Percentiles rank a stretch among this genome's conserved stretches.
phyloP scores from a whole-genome alignment of 192 early-diverging fungal species.

The Coemansia sp. region DNA sequence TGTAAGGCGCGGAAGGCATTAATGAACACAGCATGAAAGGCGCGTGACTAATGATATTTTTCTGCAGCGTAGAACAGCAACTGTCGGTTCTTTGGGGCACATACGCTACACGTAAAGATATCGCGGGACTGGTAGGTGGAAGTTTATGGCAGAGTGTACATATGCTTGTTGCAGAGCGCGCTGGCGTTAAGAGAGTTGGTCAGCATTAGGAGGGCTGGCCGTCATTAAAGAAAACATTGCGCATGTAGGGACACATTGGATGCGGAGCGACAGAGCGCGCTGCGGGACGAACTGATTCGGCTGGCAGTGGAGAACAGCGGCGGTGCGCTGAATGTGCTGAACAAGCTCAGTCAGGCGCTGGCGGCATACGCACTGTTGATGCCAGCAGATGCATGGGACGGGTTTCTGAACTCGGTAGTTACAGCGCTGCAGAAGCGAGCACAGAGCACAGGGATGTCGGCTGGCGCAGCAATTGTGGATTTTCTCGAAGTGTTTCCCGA shows the following conservation, averaged over 20 bases:
- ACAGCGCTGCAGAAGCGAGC: constrained; percentile 22
- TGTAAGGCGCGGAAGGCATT: constrained; percentile 1
- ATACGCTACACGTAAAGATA: constrained; percentile 46
- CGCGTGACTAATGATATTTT: no score
- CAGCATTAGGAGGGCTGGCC: background rate
- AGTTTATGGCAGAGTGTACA: background rate
- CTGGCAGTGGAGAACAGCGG: constrained; percentile 35
- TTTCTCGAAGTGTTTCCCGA: constrained; percentile 44
- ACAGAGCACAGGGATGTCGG: constrained; percentile 15
- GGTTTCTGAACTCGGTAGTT: constrained; percentile 23
- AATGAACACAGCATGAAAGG: no score
- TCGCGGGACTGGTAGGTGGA: constrained; percentile 31
- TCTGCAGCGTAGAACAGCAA: constrained; percentile 16
- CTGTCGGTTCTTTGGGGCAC: constrained; percentile 52
- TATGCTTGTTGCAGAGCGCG: background rate
- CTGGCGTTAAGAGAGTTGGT: background rate
- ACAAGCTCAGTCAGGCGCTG: constrained; percentile 41
- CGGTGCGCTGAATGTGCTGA: constrained; percentile 36
- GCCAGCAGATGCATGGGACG: constrained; percentile 24
- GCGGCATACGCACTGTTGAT: constrained; percentile 36
- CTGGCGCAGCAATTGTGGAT: constrained; percentile 28
- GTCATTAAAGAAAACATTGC: background rate
- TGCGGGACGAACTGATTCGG: constrained; percentile 36
- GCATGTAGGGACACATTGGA: constrained; percentile 37
- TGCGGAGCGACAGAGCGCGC: constrained; percentile 31